Evolutionary conservation across 306 rosid genomes (phyloP), one percentile per base, ranked within the genome.

Genomic region (Sophora flavescens): DNA sequence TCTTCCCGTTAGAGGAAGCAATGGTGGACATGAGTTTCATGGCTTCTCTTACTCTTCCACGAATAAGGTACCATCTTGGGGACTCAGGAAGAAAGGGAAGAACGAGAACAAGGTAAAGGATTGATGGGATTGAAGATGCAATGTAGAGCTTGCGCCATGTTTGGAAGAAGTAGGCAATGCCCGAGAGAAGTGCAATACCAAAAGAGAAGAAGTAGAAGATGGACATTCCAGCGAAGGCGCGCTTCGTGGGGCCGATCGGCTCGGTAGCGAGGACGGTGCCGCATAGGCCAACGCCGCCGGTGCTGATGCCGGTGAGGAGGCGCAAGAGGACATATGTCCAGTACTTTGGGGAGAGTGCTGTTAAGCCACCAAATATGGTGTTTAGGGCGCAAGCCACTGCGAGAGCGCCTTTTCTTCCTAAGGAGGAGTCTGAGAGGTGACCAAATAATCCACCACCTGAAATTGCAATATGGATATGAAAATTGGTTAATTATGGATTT

Each of bases 201-300:
- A 81, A 1, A 6, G 95, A 90, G 89, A 90, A 90, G 88, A 90
- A 90, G 92, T 86, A 88, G 83, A 88, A 90, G n/a, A 92, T 86
- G 69, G 92, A 90, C 95, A 90, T 90, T 33, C 95, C 95, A 0
- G 83, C 88, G 0, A 28, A 7, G 5, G 89, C 92, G 0, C 95
- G 95, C 67, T 66, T 90, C 2, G 80, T 52, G 30, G 90, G 95
- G 30, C 95, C 95, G 0, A 90, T 44, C 0, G 92, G 92, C 48
- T 90, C 95, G 6, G 89, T 90, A 61, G 95, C 89, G 0, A 88
- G 92, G 80, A 90, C 92, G 8, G 84, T 88, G 36, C 92, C 88
- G 9, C 95, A 88, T 59, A 90, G 90, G 67, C 92, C 95, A 0
- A 90, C 95, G 0, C 95, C 95, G 0, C 95, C 90, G 4, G 89